Evolutionary conservation across 371 early-diverging fungal species (phyloP).

Genomic region (Rhizopus stolonifer): DNA sequence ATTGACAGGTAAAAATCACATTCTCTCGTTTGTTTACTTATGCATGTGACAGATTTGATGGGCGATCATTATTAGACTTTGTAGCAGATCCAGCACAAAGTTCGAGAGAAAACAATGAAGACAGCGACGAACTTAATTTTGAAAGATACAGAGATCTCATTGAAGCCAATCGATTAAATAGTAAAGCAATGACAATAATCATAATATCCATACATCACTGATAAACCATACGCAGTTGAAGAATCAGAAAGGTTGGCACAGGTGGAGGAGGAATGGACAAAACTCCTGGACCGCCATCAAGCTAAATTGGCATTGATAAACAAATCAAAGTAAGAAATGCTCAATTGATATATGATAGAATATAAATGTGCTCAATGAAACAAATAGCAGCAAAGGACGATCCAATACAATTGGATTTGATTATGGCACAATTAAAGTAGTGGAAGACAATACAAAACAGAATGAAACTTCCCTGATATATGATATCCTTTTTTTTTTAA

Average conservation of each 20-base stretch:
- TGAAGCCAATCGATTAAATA: constrained; percentile 52
- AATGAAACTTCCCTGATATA: constrained; percentile 37
- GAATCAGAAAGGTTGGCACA: constrained; percentile 45
- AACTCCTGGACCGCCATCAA: constrained; percentile 52
- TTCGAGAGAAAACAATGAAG: constrained; percentile 39
- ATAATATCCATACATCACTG: no score
- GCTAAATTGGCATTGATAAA: constrained; percentile 43
- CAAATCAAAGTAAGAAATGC: constrained; percentile 21
- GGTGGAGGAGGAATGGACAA: constrained; percentile 56
- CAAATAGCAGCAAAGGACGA: constrained; percentile 12
- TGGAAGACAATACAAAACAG: constrained; percentile 14
- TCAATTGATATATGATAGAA: constrained; percentile 1
- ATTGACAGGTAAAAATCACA: constrained; percentile 43
- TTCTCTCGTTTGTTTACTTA: background rate
- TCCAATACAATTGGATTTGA: constrained; percentile 33
- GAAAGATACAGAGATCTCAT: constrained; percentile 60
- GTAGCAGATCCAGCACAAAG: constrained; percentile 33
- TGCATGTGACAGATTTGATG: constrained; percentile 49
- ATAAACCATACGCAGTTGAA: constrained; percentile 34
- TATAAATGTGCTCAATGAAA: no score
- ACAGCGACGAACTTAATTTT: constrained; percentile 51
- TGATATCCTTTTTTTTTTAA: constrained; percentile 37
- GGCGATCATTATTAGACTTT: constrained; percentile 55
- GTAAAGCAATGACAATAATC: no score
- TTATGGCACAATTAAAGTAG: constrained; percentile 35